Evolutionary conservation across 345 rosid species (phyloP).

Genomic region (Ceriops decandra): DNA sequence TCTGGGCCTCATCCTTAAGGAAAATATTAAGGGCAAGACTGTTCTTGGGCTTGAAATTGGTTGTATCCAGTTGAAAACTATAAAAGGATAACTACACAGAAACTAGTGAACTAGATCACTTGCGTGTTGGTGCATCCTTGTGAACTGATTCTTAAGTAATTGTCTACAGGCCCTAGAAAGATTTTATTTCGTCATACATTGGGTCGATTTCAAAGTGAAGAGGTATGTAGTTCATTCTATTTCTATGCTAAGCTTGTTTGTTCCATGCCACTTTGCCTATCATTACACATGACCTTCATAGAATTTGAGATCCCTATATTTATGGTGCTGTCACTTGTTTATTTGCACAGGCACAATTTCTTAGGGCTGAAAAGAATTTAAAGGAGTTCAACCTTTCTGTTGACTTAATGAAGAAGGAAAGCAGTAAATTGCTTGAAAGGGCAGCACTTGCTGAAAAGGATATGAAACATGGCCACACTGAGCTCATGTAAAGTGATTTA

Average conservation of each 20-base stretch:
- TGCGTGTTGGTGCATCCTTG: background rate
- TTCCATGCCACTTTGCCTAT: background rate
- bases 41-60: no score
- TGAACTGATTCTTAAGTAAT: constrained; percentile 14
- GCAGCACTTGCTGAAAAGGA: constrained; percentile 83
- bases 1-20: no score
- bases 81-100: no score
- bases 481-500: constrained; percentile 52
- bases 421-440: constrained; percentile 81
- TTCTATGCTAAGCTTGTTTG: constrained; percentile 6
- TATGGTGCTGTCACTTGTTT: constrained; percentile 14
- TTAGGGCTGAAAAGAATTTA: constrained; percentile 74
- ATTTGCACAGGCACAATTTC: constrained; percentile 58
- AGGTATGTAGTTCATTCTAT: constrained; percentile 44
- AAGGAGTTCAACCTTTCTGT: constrained; percentile 69
- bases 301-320: background rate
- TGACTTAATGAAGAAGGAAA: constrained; percentile 82
- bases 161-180: constrained; percentile 75
- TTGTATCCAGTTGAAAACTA: no score
- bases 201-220: constrained; percentile 85
- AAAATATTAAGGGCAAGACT: no score
- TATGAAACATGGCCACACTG: constrained; percentile 66
- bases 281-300: no score
- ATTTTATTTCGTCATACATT: constrained; percentile 69
- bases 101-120: no score